Percentiles rank a stretch among this genome's conserved stretches.
Evolutionary conservation across 2,329 filamentous ascomycete species (phyloP).

Genomic region (Arthrocladium fulminans): DNA sequence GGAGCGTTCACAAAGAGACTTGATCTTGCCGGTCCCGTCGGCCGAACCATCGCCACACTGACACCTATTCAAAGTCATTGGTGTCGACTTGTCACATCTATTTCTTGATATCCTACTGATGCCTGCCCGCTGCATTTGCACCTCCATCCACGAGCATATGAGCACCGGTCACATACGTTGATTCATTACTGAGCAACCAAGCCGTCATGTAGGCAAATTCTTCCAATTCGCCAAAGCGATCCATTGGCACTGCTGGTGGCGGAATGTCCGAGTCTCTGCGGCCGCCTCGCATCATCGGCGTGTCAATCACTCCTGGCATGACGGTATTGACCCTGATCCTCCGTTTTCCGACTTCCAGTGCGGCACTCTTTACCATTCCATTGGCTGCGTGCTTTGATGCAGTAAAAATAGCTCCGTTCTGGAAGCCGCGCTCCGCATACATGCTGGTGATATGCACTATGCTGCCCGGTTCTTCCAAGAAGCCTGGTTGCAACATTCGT

Average conservation of each 20-base stretch:
- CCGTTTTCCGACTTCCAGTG: conserved; percentile 5
- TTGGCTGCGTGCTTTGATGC: conserved; percentile 10
- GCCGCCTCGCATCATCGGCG: neutral
- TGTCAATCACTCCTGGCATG: neutral
- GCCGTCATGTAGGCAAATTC: conserved; percentile 36
- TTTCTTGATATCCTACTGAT: too few relatives aligned
- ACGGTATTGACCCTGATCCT: conserved; percentile 5
- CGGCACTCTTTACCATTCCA: conserved; percentile 4
- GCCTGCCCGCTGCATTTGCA: conserved; percentile 25
- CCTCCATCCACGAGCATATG: conserved; percentile 40
- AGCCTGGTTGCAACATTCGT: neutral
- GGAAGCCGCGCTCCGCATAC: conserved; percentile 1
- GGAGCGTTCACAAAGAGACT: too few relatives aligned
- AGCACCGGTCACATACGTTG: conserved; percentile 39
- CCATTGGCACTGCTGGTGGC: conserved; percentile 1
- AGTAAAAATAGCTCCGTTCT: neutral
- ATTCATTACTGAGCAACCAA: conserved; percentile 38
- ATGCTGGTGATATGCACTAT: neutral
- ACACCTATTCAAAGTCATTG: too few relatives aligned
- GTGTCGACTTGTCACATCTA: too few relatives aligned
- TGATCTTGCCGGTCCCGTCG: too few relatives aligned
- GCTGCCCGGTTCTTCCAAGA: neutral
- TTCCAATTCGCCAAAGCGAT: conserved; percentile 26
- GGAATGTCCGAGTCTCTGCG: neutral
- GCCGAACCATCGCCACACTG: too few relatives aligned